phyloP scores from a whole-genome alignment of 306 rosid species.

The Ziziphus jujuba region DNA sequence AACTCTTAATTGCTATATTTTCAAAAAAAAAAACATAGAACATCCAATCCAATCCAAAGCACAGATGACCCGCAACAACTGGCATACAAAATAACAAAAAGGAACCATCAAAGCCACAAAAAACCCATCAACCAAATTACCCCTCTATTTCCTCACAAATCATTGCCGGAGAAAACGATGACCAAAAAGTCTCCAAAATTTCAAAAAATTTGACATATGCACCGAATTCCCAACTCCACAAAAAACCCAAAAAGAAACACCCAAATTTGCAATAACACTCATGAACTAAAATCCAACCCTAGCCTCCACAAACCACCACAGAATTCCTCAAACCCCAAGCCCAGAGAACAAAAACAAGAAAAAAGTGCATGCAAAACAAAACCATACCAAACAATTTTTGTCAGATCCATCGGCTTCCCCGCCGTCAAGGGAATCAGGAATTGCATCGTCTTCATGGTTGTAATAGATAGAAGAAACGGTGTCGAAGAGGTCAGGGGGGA shows the following conservation, averaged over 20 bases:
- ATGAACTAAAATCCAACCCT: constrained; percentile 19
- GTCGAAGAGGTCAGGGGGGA: constrained; percentile 69
- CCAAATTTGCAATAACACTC: constrained; percentile 29
- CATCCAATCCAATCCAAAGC: constrained; percentile 12
- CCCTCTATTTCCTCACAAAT: neutral
- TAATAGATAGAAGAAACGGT: constrained; percentile 73
- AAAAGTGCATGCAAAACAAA: constrained; percentile 3
- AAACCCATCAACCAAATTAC: no score
- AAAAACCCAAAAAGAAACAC: neutral
- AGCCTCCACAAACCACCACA: constrained; percentile 3
- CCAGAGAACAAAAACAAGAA: neutral
- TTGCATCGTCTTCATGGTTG: constrained; percentile 1
- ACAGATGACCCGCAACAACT: neutral
- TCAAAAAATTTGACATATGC: neutral
- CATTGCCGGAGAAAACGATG: neutral
- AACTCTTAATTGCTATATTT: neutral
- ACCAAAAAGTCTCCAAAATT: constrained; percentile 6
- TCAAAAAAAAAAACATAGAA: neutral
- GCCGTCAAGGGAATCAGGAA: neutral
- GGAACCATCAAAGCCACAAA: neutral
- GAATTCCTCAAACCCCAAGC: constrained; percentile 8
- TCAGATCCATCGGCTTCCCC: neutral
- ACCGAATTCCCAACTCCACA: constrained; percentile 1
- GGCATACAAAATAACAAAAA: neutral
- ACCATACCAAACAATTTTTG: constrained; percentile 28